Evolutionary conservation across 1,284 basidiomycete species (phyloP).

Genomic region (Cutaneotrichosporon sp.): DNA sequence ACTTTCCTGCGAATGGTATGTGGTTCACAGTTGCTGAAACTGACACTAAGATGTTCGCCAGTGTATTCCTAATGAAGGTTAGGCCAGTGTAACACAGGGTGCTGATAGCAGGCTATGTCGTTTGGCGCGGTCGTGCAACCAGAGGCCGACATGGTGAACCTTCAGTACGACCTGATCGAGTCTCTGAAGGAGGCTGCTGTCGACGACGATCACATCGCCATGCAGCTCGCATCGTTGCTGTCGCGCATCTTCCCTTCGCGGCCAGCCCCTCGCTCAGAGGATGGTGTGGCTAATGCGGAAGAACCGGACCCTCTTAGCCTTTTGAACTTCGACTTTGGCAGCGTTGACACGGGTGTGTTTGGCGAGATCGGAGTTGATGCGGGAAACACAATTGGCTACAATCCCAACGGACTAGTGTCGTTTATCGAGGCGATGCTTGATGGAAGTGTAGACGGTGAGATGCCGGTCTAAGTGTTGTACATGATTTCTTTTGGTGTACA

Average conservation of each 20-base stretch:
- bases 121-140: conserved; percentile 3
- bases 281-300: neutral
- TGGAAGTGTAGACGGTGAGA: neutral
- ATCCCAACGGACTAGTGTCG: conserved; percentile 8
- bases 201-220: conserved; percentile 8
- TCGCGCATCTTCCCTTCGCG: neutral
- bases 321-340: conserved; percentile 9
- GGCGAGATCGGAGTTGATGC: neutral
- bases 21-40: no score
- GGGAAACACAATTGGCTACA: neutral
- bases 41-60: conserved; percentile 15
- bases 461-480: neutral
- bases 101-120: conserved; percentile 5
- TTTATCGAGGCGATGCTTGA: conserved; percentile 9
- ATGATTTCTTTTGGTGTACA: no score
- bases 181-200: conserved; percentile 4
- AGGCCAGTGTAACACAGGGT: no score
- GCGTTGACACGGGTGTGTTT: conserved; percentile 1
- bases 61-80: conserved; percentile 12
- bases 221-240: conserved; percentile 8
- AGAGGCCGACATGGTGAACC: conserved; percentile 4
- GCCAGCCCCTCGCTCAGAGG: neutral
- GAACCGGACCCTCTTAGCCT: neutral
- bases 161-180: conserved; percentile 3
- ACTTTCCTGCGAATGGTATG: conserved; percentile 9